phyloP scores from a whole-genome alignment of 768 basidiomycete genomes.

The Trametes punicea region DNA sequence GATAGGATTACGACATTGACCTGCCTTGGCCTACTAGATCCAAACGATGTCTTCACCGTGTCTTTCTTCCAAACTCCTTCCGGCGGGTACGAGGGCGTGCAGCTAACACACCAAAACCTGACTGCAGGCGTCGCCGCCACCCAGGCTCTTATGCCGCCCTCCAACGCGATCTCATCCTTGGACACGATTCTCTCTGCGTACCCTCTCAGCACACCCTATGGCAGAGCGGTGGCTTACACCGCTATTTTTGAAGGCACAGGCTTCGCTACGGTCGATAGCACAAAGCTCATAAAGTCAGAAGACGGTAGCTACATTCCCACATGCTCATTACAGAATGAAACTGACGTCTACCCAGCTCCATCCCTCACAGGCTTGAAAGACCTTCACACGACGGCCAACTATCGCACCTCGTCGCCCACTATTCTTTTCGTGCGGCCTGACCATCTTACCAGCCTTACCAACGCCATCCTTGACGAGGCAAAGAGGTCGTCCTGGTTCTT shows the following conservation, averaged over 20 bases:
- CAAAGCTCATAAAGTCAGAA: slow-evolving; percentile 46
- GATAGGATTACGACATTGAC: not conserved
- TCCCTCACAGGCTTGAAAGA: slow-evolving; percentile 41
- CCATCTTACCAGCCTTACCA: slow-evolving; percentile 55
- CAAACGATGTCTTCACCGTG: slow-evolving; percentile 63
- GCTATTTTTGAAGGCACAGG: slow-evolving; percentile 73
- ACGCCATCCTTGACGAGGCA: slow-evolving; percentile 51
- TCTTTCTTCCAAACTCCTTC: slow-evolving; percentile 55
- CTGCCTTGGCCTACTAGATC: slow-evolving; percentile 43
- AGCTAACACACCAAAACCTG: slow-evolving; percentile 79
- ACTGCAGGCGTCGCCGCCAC: slow-evolving; percentile 86
- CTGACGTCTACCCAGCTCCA: not conserved
- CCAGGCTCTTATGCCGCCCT: slow-evolving; percentile 70
- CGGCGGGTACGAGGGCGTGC: slow-evolving; percentile 56
- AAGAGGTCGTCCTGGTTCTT: slow-evolving; percentile 43
- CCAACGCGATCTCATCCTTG: slow-evolving; percentile 60
- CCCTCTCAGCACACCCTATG: slow-evolving; percentile 71
- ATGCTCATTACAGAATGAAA: not conserved
- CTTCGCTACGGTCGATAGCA: slow-evolving; percentile 63
- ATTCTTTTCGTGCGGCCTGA: slow-evolving; percentile 69
- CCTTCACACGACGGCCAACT: slow-evolving; percentile 42
- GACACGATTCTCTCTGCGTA: slow-evolving; percentile 80
- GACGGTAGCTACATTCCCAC: slow-evolving; percentile 35
- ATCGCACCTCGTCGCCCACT: slow-evolving; percentile 72
- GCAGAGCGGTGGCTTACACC: slow-evolving; percentile 75